Evolutionary conservation across 1,284 basidiomycete species (phyloP), one percentile per base, ranked within the genome.

Genomic region (Mycena sp.): DNA sequence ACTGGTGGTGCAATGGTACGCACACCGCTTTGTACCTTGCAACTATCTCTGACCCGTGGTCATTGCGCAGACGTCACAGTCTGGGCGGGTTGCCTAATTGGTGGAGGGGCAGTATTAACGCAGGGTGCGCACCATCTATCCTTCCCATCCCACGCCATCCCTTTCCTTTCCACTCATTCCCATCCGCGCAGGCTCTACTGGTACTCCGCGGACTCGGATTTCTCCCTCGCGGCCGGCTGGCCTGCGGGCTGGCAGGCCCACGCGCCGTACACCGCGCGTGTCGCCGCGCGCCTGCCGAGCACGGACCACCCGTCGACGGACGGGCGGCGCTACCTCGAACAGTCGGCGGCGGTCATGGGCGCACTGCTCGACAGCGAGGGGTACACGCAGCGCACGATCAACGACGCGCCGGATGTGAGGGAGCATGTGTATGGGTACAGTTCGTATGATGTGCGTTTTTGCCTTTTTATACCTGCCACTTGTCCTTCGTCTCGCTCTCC

Each of bases 91-190:
- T 89, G 87, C 72, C 71, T 89, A 23, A 71, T 88, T 28, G 87
- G 87, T 55, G 87, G 87, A 43, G 87, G 87, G 85, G 85, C 9
- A 81, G 86, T 2, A 78, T 89, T 68, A 89, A 89, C 71, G 87
- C 86, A 71, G 84, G 82, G 85, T 65, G 30, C 17, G 46, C 12
- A n/a, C n/a, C n/a, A n/a, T n/a, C n/a, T n/a, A n/a, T n/a, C n/a
- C n/a, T n/a, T n/a, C n/a, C n/a, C 14, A 37, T 16, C 16, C 37
- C 29, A 9, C 40, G 9, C 0, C n/a, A 14, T 30, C n/a, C 11
- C 21, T 4, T 6, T 14, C 23, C 3, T 6, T 25, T 19, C 26
- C 19, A 40, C 21, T 28, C 40, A 37, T 0, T 52, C 25, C 14
- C 10, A 14, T 17, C 28, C 28, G 7, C n/a, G 1, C 44, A 65